phyloP scores from a whole-genome alignment of 352 stramenopile genomes.

The Globisporangium splendens region DNA sequence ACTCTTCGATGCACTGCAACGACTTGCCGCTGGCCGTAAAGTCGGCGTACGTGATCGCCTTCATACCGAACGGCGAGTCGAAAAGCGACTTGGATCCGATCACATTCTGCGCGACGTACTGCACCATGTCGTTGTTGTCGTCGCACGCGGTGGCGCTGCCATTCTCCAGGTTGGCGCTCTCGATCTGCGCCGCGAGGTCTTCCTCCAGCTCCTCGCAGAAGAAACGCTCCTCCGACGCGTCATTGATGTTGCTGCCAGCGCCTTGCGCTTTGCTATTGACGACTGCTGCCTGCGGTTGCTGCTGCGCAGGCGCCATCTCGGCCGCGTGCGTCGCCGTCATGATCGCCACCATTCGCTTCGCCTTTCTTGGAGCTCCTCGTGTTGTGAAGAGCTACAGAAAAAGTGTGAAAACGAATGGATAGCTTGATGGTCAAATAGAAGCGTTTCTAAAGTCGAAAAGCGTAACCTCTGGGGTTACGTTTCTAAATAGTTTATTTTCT shows the following conservation, averaged over 20 bases:
- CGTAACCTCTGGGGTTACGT: background rate
- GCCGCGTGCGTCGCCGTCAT: slow-evolving; percentile 2
- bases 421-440: background rate
- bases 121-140: slow-evolving; percentile 22
- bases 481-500: background rate
- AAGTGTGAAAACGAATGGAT: background rate
- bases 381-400: no score
- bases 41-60: slow-evolving; percentile 92
- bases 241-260: background rate
- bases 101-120: slow-evolving; percentile 39
- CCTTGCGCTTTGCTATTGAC: background rate
- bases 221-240: slow-evolving; percentile 36
- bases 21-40: slow-evolving; percentile 92
- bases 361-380: background rate
- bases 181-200: slow-evolving; percentile 43
- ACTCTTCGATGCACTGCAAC: slow-evolving; percentile 88
- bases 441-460: background rate
- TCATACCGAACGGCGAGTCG: slow-evolving; percentile 62
- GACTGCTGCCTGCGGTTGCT: background rate
- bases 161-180: slow-evolving; percentile 16
- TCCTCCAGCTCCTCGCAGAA: slow-evolving; percentile 83
- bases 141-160: slow-evolving; percentile 1
- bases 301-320: slow-evolving; percentile 1
- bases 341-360: slow-evolving; percentile 9
- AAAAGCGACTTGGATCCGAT: slow-evolving; percentile 47